phyloP scores from a whole-genome alignment of 164 flowering plant genomes.

The Santalum album region DNA sequence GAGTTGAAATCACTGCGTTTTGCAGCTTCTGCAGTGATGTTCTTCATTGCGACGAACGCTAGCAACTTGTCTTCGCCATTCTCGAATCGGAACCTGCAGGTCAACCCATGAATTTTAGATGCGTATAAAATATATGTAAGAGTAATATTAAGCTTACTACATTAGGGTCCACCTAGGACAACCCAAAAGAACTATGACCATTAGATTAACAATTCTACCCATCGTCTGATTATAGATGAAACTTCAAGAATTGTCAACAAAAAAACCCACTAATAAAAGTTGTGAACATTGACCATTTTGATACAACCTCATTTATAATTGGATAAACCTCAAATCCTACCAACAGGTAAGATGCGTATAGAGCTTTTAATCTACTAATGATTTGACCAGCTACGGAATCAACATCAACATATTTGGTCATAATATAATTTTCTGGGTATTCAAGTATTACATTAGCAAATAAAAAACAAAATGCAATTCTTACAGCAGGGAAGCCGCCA shows the following conservation, averaged over 20 bases:
- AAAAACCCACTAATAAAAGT: too few relatives aligned
- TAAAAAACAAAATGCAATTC: slow-evolving; percentile 6
- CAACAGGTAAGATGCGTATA: too few relatives aligned
- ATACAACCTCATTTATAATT: not conserved
- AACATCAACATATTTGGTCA: not conserved
- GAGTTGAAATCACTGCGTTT: slow-evolving; percentile 20
- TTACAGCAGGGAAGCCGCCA: slow-evolving; percentile 96
- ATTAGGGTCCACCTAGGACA: too few relatives aligned
- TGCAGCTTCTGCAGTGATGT: not conserved
- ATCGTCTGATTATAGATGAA: too few relatives aligned
- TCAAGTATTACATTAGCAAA: not conserved
- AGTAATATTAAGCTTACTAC: too few relatives aligned
- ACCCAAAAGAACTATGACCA: too few relatives aligned
- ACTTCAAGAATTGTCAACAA: too few relatives aligned
- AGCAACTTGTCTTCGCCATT: slow-evolving; percentile 78
- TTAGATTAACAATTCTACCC: too few relatives aligned
- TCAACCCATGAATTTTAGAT: not conserved
- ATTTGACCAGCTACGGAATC: not conserved
- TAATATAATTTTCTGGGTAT: not conserved
- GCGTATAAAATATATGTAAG: too few relatives aligned
- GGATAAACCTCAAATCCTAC: too few relatives aligned
- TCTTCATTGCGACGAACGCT: slow-evolving; percentile 17
- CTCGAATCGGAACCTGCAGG: slow-evolving; percentile 57
- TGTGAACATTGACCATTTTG: too few relatives aligned
- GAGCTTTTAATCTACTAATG: too few relatives aligned